A percentile compares a stretch with the other conserved stretches of the same genome.
Evolutionary conservation across 306 rosid genomes (phyloP).

Genomic region (Cucumis hystrix): DNA sequence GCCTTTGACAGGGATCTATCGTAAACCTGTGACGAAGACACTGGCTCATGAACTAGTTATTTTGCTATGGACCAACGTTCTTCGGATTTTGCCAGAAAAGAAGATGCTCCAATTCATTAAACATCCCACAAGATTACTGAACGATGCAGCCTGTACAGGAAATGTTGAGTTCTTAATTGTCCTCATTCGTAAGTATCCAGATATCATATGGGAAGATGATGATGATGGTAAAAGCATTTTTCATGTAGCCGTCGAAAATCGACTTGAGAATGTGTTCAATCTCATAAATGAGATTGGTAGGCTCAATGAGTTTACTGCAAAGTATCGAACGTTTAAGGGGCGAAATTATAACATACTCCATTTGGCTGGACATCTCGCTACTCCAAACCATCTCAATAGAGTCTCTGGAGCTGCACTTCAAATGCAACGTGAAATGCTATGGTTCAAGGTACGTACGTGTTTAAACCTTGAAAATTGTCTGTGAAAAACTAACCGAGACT

Average conservation of each 20-base stretch:
- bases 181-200: slow-evolving; percentile 10
- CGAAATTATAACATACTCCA: slow-evolving; percentile 9
- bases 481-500: too few species aligned
- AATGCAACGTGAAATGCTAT: slow-evolving; percentile 19
- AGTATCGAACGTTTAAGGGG: neutral
- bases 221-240: slow-evolving; percentile 1
- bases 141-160: slow-evolving; percentile 14
- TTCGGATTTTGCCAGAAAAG: neutral
- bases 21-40: neutral
- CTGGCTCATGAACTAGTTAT: slow-evolving; percentile 9
- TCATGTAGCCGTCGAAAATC: slow-evolving; percentile 13
- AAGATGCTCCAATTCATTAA: neutral
- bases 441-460: slow-evolving; percentile 11
- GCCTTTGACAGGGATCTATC: neutral
- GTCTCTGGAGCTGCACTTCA: slow-evolving; percentile 24
- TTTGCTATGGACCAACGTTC: slow-evolving; percentile 2
- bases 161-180: slow-evolving; percentile 15
- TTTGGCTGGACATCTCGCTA: slow-evolving; percentile 11
- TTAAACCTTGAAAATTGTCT: too few species aligned
- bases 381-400: slow-evolving; percentile 7
- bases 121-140: neutral
- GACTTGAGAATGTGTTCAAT: slow-evolving; percentile 12
- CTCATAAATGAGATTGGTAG: slow-evolving; percentile 13
- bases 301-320: neutral
- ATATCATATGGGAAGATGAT: slow-evolving; percentile 19